Conservation (phyloP, 805 yeast genomes). For the Candida alai region DNA sequence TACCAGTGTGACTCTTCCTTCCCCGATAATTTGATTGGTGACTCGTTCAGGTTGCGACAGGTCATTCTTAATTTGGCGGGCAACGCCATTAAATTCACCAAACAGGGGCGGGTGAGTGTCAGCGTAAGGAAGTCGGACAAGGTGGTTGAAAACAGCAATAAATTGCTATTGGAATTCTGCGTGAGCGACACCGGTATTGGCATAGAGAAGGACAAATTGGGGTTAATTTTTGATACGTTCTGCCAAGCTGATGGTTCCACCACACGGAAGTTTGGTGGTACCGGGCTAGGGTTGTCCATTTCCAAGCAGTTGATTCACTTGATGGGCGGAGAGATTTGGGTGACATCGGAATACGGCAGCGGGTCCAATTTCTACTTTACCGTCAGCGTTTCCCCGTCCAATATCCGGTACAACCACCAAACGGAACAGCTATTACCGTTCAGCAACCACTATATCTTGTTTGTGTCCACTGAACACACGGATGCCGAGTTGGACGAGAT, state of each 20-base stretch:
- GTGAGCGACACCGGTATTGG: conserved; percentile 92
- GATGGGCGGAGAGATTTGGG: conserved; percentile 96
- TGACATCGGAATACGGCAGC: conserved; percentile 69
- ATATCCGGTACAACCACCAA: conserved; percentile 56
- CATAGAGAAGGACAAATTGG: conserved; percentile 78
- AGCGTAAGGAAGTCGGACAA: conserved; percentile 56
- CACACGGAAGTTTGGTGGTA: conserved; percentile 89
- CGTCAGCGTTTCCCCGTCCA: conserved; percentile 71
- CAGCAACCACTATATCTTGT: conserved; percentile 62
- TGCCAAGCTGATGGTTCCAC: conserved; percentile 95
- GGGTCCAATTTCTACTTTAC: conserved; percentile 86
- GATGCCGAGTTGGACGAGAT: conserved; percentile 49
- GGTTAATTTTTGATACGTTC: conserved; percentile 82
- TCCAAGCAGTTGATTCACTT: conserved; percentile 82
- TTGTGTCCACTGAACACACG: conserved; percentile 64
- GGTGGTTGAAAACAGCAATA: conserved; percentile 30
- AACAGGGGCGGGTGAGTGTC: conserved; percentile 74
- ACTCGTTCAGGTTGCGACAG: conserved; percentile 82
- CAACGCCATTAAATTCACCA: conserved; percentile 85
- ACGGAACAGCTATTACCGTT: conserved; percentile 71
- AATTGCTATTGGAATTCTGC: conserved; percentile 69
- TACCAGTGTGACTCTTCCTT: conserved; percentile 83
- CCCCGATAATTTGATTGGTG: conserved; percentile 85
- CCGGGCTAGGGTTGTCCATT: conserved; percentile 84
- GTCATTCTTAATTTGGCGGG: conserved; percentile 85